Percentiles rank a stretch among this genome's conserved stretches.
Conservation (phyloP, 2,329 filamentous ascomycete genomes). For the Epichloe brachyelytri region DNA sequence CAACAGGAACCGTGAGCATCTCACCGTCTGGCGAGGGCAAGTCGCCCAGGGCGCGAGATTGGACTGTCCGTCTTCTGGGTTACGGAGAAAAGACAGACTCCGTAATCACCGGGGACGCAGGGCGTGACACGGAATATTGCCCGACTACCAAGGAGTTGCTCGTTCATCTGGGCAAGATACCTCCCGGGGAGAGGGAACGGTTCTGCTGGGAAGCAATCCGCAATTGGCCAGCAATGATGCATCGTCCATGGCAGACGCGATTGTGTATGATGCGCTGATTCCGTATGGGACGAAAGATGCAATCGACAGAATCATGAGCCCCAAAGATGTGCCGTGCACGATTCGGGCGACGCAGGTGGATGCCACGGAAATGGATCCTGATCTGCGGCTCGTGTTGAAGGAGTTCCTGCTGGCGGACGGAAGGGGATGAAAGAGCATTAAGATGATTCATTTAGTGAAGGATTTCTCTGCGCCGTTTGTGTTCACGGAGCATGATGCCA, state of each 20-base stretch:
- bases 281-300: slow-evolving; percentile 9
- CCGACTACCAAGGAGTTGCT: not conserved
- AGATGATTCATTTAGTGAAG: too few relatives aligned
- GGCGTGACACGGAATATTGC: not conserved
- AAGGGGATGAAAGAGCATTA: not conserved
- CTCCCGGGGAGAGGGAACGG: slow-evolving; percentile 3
- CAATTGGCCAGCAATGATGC: slow-evolving; percentile 8
- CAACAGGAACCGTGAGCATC: slow-evolving; percentile 4
- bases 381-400: slow-evolving; percentile 9
- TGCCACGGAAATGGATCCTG: slow-evolving; percentile 11
- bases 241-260: slow-evolving; percentile 6
- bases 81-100: not conserved
- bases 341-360: slow-evolving; percentile 8
- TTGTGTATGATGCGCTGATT: slow-evolving; percentile 10
- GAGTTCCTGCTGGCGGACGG: slow-evolving; percentile 11
- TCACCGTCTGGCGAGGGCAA: not conserved
- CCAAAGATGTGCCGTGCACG: not conserved
- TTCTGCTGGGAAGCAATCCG: slow-evolving; percentile 7
- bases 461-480: too few relatives aligned
- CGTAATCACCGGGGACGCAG: not conserved
- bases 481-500: too few relatives aligned
- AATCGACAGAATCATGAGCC: slow-evolving; percentile 7
- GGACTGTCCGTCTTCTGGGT: slow-evolving; percentile 7
- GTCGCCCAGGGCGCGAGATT: not conserved
- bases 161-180: slow-evolving; percentile 6